Evolutionary conservation across 306 rosid genomes (phyloP).

Genomic region (Cucurbita moschata): DNA sequence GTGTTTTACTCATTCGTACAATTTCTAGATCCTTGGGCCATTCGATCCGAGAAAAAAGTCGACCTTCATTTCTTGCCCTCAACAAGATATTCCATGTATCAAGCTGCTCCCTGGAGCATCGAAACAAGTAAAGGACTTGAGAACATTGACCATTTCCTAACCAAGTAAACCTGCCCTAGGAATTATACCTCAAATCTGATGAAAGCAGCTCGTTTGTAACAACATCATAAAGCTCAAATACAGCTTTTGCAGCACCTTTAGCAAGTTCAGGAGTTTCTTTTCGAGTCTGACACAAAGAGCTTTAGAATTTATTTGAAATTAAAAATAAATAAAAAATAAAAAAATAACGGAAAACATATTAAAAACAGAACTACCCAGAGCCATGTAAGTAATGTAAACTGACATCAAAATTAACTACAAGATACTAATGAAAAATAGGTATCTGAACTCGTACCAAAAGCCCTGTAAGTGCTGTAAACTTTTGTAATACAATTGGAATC

Average conservation of each 20-base stretch:
- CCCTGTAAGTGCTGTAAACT: slow-evolving; percentile 84
- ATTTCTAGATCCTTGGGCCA: slow-evolving; percentile 88
- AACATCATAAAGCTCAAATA: slow-evolving; percentile 58
- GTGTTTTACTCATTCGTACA: slow-evolving; percentile 29
- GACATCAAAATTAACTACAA: not conserved
- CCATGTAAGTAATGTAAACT: not conserved
- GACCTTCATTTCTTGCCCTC: slow-evolving; percentile 71
- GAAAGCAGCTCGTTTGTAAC: slow-evolving; percentile 74
- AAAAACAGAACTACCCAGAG: not conserved
- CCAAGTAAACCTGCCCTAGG: slow-evolving; percentile 7
- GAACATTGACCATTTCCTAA: not conserved
- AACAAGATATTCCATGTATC: slow-evolving; percentile 86
- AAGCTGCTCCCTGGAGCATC: slow-evolving; percentile 62
- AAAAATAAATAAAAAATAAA: not conserved
- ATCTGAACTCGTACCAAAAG: slow-evolving; percentile 52
- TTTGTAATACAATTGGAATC: slow-evolving; percentile 63
- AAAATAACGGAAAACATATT: not conserved
- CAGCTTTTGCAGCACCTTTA: slow-evolving; percentile 77
- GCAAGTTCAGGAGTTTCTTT: slow-evolving; percentile 61
- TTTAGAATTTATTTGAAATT: slow-evolving; percentile 1
- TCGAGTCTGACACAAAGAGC: slow-evolving; percentile 37
- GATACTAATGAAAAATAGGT: not conserved
- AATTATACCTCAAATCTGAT: slow-evolving; percentile 55
- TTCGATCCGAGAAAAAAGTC: slow-evolving; percentile 57
- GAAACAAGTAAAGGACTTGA: not conserved